Evolutionary conservation across 352 stramenopile species (phyloP).

Genomic region (Pythium pyrilobum): DNA sequence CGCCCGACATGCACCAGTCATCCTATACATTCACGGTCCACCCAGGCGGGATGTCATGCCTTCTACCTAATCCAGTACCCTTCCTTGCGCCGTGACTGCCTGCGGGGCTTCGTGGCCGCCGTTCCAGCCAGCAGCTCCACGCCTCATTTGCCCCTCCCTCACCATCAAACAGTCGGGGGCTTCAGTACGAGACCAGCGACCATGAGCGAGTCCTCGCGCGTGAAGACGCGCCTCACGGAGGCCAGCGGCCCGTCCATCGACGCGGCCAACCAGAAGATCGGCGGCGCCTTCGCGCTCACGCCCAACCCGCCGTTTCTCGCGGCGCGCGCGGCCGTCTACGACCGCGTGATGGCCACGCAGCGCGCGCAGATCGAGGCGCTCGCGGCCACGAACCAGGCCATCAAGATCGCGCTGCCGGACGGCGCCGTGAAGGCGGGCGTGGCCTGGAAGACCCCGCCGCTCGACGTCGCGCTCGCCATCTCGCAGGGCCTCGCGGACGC

Average conservation of each 20-base stretch:
- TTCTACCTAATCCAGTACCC: not conserved
- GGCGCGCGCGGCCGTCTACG: slow-evolving; percentile 80
- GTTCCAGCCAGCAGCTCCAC: not conserved
- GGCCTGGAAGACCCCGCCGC: slow-evolving; percentile 94
- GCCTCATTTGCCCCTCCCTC: not conserved
- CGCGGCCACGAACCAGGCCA: slow-evolving; percentile 84
- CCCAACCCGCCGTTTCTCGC: slow-evolving; percentile 83
- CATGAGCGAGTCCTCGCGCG: slow-evolving; percentile 36
- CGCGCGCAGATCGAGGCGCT: slow-evolving; percentile 62
- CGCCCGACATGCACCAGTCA: no score
- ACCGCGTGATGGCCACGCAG: slow-evolving; percentile 73
- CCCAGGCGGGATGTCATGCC: not conserved
- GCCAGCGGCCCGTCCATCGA: slow-evolving; percentile 67
- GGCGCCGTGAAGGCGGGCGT: slow-evolving; percentile 90
- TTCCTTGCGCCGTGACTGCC: not conserved
- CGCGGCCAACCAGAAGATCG: slow-evolving; percentile 65
- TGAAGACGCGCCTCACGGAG: slow-evolving; percentile 76
- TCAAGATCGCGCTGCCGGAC: slow-evolving; percentile 97
- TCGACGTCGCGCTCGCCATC: slow-evolving; percentile 94
- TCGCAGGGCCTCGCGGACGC: slow-evolving; percentile 94
- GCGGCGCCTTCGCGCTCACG: slow-evolving; percentile 69
- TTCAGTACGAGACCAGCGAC: no score
- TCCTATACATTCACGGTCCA: no score
- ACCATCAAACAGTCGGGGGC: not conserved
- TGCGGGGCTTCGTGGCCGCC: not conserved